Evolutionary conservation across 257 asterid species (phyloP).

Genomic region (Lycium ferocissimum): DNA sequence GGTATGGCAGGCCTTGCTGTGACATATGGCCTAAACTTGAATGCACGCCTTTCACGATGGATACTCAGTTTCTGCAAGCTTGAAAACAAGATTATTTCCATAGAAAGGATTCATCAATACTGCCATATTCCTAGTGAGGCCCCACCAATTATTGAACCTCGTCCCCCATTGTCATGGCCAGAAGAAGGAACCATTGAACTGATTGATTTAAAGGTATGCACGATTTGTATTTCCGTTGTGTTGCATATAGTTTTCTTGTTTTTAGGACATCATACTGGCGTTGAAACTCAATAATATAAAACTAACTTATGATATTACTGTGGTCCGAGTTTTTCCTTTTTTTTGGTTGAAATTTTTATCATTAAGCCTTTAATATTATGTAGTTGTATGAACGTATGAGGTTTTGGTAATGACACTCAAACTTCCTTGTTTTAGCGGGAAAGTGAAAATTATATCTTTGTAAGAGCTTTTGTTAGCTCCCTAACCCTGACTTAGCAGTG

Average conservation of each 20-base stretch:
- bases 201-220: conserved; percentile 80
- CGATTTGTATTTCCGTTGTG: conserved; percentile 19
- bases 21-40: conserved; percentile 93
- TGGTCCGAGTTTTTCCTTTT: neutral
- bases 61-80: conserved; percentile 99
- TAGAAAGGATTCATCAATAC: conserved; percentile 96
- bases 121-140: conserved; percentile 97
- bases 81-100: conserved; percentile 93
- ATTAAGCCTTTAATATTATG: conserved; percentile 11
- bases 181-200: conserved; percentile 82
- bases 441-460: neutral
- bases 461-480: neutral
- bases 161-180: conserved; percentile 88
- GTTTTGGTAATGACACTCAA: conserved; percentile 15
- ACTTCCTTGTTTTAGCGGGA: conserved; percentile 11
- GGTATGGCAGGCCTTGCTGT: conserved; percentile 99
- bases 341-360: conserved; percentile 4
- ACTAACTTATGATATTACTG: neutral
- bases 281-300: conserved; percentile 21
- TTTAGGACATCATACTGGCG: neutral
- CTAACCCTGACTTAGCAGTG: no score
- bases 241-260: conserved; percentile 26
- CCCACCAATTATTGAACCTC: conserved; percentile 69
- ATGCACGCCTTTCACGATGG: conserved; percentile 97
- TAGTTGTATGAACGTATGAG: neutral